These are phyloP conservation scores for Fereydounia khargensis DNA, from an alignment of 1,284 basidiomycete genomes.

Conservation along the genomic window DNA sequence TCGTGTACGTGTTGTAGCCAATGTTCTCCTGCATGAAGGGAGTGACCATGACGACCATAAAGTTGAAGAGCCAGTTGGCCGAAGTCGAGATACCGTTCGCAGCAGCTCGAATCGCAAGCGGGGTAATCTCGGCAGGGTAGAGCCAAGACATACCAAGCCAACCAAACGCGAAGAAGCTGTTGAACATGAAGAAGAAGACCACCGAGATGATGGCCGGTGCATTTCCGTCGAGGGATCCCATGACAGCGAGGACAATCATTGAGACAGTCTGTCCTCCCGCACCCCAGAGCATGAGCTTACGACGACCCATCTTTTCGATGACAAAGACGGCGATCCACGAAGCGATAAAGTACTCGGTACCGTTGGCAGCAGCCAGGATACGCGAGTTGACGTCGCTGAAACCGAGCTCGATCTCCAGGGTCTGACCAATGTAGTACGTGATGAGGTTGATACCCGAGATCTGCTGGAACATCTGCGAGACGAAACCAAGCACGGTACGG, in stretches of 20 bases:
- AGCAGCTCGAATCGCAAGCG: constrained; percentile 45
- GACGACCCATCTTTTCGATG: constrained; percentile 48
- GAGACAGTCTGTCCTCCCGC: constrained; percentile 44
- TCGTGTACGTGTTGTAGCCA: constrained; percentile 29
- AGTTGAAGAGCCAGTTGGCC: constrained; percentile 59
- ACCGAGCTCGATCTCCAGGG: constrained; percentile 47
- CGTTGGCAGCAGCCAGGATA: constrained; percentile 52
- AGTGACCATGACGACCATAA: constrained; percentile 49
- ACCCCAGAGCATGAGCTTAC: constrained; percentile 50
- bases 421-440: constrained; percentile 55
- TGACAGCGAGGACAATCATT: constrained; percentile 42
- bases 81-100: constrained; percentile 51
- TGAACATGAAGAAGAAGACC: constrained; percentile 52
- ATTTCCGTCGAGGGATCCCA: constrained; percentile 8
- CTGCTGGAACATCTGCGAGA: constrained; percentile 71
- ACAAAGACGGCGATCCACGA: constrained; percentile 51
- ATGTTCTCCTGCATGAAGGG: constrained; percentile 37
- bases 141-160: constrained; percentile 57
- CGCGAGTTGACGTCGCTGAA: constrained; percentile 42
- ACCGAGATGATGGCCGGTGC: constrained; percentile 36
- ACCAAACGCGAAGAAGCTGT: constrained; percentile 53
- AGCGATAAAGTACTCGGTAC: constrained; percentile 55
- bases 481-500: constrained; percentile 64
- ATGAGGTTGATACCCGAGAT: constrained; percentile 59
- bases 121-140: constrained; percentile 56